phyloP scores from a whole-genome alignment of 805 yeast genomes.

The Clavispora fructus region DNA sequence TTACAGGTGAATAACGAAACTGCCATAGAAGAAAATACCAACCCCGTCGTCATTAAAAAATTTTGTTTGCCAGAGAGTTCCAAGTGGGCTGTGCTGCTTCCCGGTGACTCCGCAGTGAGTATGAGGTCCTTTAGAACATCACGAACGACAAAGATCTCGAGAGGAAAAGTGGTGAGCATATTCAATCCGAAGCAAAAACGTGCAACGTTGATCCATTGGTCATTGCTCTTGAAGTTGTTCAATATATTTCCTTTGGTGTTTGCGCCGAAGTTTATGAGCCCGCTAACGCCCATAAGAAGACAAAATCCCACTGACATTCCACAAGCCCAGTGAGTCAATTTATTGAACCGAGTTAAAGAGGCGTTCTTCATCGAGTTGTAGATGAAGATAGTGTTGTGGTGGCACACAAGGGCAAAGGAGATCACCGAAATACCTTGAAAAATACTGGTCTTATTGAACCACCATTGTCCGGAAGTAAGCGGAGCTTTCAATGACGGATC shows the following conservation, averaged over 20 bases:
- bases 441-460: constrained; percentile 52
- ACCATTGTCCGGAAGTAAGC: constrained; percentile 39
- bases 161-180: constrained; percentile 87
- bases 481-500: constrained; percentile 44
- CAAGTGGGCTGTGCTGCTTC: constrained; percentile 29
- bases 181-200: constrained; percentile 87
- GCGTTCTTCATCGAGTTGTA: constrained; percentile 78
- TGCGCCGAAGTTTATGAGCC: constrained; percentile 69
- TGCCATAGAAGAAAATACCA: constrained; percentile 66
- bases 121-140: constrained; percentile 74
- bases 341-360: constrained; percentile 67
- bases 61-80: constrained; percentile 49
- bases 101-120: constrained; percentile 9
- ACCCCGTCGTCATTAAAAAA: constrained; percentile 54
- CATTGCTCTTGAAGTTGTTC: constrained; percentile 78
- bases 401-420: constrained; percentile 93
- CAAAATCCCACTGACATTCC: constrained; percentile 76
- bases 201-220: constrained; percentile 75
- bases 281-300: constrained; percentile 71
- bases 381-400: constrained; percentile 87
- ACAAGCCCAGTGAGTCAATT: constrained; percentile 79
- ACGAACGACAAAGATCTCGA: constrained; percentile 85
- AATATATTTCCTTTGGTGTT: constrained; percentile 81
- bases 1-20: constrained; percentile 80
- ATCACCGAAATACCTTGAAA: constrained; percentile 93